Evolutionary conservation across 345 rosid genomes (phyloP).

Genomic region (Eucalyptus erythrocorys): DNA sequence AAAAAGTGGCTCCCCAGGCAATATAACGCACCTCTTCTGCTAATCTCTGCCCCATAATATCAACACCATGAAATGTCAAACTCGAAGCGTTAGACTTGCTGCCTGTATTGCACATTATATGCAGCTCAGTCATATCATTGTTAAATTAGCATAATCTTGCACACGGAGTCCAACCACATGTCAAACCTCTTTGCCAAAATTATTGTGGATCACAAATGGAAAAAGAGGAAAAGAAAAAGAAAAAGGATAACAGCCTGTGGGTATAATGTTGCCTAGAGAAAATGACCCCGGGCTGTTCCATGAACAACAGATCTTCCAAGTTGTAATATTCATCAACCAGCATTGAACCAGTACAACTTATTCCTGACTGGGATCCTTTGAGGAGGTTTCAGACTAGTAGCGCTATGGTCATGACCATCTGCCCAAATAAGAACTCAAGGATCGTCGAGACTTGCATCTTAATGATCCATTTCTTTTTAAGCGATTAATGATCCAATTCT

Average conservation of each 20-base stretch:
- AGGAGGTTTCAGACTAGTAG: neutral
- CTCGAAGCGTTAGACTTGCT: slow-evolving; percentile 42
- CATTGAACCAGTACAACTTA: neutral
- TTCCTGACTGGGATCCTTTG: neutral
- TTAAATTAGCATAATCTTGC: neutral
- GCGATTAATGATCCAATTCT: too few species aligned
- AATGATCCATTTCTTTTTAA: neutral
- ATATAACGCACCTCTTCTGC: slow-evolving; percentile 57
- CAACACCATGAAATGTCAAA: slow-evolving; percentile 77
- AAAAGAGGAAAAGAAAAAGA: neutral
- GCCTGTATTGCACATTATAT: slow-evolving; percentile 37
- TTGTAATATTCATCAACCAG: neutral
- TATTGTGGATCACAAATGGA: neutral
- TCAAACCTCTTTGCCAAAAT: neutral
- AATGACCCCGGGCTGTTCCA: neutral
- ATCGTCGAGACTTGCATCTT: neutral
- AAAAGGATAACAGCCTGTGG: neutral
- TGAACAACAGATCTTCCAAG: neutral
- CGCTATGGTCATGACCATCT: neutral
- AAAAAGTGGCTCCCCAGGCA: neutral
- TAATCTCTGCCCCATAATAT: slow-evolving; percentile 80
- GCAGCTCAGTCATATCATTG: neutral
- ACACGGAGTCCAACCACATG: neutral
- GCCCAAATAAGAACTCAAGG: neutral
- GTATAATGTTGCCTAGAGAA: neutral